Evolutionary conservation across 192 early-diverging fungal genomes (phyloP).

Genomic region (Mortierella hygrophila): DNA sequence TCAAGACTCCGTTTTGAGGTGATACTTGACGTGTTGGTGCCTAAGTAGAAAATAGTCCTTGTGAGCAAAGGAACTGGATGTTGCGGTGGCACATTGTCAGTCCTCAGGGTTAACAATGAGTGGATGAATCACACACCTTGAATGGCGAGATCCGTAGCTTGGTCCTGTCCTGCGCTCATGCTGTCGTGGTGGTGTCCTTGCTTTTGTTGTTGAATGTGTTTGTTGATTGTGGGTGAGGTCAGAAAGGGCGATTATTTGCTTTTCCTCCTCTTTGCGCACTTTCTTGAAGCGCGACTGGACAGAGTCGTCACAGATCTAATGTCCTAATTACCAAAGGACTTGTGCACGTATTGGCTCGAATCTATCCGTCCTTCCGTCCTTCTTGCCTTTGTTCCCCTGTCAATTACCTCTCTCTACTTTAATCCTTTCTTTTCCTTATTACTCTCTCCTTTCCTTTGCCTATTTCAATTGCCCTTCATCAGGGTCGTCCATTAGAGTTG

Average conservation of each 20-base stretch:
- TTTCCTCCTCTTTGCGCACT: neutral
- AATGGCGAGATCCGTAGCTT: constrained; percentile 48
- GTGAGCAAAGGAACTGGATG: neutral
- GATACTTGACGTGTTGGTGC: constrained; percentile 53
- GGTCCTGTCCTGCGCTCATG: constrained; percentile 11
- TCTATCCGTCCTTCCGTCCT: no score
- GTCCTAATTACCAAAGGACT: no score
- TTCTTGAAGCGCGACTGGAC: neutral
- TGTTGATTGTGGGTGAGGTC: neutral
- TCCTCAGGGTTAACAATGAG: neutral
- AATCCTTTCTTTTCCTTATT: no score
- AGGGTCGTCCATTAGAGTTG: no score
- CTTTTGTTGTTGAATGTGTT: neutral
- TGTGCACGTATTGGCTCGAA: no score
- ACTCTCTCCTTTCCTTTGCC: no score
- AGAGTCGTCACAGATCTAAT: neutral
- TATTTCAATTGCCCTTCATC: no score
- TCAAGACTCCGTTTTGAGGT: constrained; percentile 52
- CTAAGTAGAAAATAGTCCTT: neutral
- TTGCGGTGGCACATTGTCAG: neutral
- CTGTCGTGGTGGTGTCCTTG: neutral
- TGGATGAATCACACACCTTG: constrained; percentile 24
- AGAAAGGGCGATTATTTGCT: no score
- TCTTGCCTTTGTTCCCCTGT: no score
- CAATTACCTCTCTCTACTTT: no score